Conservation (phyloP, 2,329 filamentous ascomycete species). For the Alternaria sp. region DNA sequence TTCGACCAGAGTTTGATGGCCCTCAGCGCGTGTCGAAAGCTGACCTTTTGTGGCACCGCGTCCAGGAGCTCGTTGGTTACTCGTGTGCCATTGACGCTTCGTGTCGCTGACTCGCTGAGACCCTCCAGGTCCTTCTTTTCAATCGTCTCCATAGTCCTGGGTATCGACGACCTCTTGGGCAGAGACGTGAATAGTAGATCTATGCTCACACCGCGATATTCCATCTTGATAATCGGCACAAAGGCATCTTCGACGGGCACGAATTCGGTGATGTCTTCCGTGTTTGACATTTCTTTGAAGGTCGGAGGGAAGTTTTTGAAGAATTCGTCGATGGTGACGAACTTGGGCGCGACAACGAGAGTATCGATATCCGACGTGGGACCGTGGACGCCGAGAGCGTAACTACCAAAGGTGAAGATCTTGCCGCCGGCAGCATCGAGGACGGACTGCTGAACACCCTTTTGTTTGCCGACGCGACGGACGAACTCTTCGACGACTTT, state of each 20-base stretch:
- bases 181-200: conserved; percentile 76
- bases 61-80: conserved; percentile 92
- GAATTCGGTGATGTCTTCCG: conserved; percentile 83
- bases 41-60: conserved; percentile 86
- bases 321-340: conserved; percentile 88
- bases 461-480: conserved; percentile 76
- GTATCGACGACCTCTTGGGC: conserved; percentile 51
- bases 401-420: conserved; percentile 96
- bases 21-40: conserved; percentile 86
- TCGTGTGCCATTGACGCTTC: conserved; percentile 91
- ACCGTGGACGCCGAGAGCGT: conserved; percentile 90
- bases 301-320: conserved; percentile 87
- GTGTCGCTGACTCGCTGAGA: conserved; percentile 83
- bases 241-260: conserved; percentile 88
- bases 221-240: conserved; percentile 97
- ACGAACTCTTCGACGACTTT: conserved; percentile 87
- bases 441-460: conserved; percentile 76
- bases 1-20: conserved; percentile 98
- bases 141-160: conserved; percentile 73
- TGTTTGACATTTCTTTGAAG: conserved; percentile 76
- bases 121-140: conserved; percentile 87
- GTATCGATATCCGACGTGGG: conserved; percentile 98
- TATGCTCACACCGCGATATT: conserved; percentile 89
- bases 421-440: conserved; percentile 87
- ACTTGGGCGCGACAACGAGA: conserved; percentile 87